phyloP scores from a whole-genome alignment of 345 rosid species.

The Gossypium bickii region DNA sequence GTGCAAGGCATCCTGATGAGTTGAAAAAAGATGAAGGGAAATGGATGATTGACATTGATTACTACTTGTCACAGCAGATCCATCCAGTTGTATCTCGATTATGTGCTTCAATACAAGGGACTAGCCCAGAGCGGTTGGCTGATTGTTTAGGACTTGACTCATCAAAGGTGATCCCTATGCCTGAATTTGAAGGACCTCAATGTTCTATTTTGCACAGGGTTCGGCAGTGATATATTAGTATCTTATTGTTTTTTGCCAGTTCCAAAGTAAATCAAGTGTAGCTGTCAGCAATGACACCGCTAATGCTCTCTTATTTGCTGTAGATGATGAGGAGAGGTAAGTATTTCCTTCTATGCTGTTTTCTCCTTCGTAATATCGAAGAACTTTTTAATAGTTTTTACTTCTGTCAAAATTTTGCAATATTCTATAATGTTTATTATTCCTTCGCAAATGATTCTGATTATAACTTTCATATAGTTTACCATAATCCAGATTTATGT shows the following conservation, averaged over 20 bases:
- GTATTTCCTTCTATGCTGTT: neutral
- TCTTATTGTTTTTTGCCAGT: conserved; percentile 37
- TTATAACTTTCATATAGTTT: neutral
- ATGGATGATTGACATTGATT: conserved; percentile 94
- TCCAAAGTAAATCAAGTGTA: conserved; percentile 57
- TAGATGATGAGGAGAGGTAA: conserved; percentile 81
- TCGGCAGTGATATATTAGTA: conserved; percentile 10
- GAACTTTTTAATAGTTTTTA: neutral
- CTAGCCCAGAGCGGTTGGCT: conserved; percentile 90
- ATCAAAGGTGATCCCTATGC: conserved; percentile 60
- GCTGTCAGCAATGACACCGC: conserved; percentile 45
- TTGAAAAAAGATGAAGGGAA: conserved; percentile 67
- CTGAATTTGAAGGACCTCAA: neutral
- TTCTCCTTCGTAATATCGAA: neutral
- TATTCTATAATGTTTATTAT: neutral
- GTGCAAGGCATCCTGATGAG: conserved; percentile 98
- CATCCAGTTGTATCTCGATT: conserved; percentile 95
- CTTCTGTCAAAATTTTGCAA: neutral
- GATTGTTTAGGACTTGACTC: conserved; percentile 96
- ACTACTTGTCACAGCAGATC: conserved; percentile 96
- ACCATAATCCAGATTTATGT: neutral
- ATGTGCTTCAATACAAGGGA: conserved; percentile 94
- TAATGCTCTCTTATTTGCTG: conserved; percentile 50
- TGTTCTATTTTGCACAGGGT: neutral
- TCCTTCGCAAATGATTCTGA: neutral